Evolutionary conservation across 2,329 filamentous ascomycete genomes (phyloP).

Genomic region (Sphaerulina populicola): DNA sequence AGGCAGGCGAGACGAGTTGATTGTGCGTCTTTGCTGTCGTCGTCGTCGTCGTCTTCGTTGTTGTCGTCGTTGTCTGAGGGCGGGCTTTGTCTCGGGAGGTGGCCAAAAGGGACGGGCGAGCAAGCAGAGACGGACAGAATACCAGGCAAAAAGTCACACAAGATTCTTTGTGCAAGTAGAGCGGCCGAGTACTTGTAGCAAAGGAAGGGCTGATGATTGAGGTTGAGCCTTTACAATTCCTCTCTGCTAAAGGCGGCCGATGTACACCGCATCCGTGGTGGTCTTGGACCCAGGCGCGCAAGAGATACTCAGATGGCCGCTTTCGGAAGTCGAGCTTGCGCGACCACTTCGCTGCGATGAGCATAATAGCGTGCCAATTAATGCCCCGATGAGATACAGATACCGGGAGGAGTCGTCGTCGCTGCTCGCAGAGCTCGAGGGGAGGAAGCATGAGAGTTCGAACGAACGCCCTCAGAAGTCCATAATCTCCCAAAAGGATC

Average conservation of each 20-base stretch:
- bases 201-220: background rate
- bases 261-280: slow-evolving; percentile 30
- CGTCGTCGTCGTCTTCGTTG: slow-evolving; percentile 21
- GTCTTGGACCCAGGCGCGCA: slow-evolving; percentile 27
- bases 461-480: slow-evolving; percentile 20
- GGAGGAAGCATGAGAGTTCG: slow-evolving; percentile 16
- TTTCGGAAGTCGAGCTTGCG: slow-evolving; percentile 28
- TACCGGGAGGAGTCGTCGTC: slow-evolving; percentile 17
- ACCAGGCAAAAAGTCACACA: slow-evolving; percentile 26
- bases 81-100: slow-evolving; percentile 29
- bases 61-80: slow-evolving; percentile 23
- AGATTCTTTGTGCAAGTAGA: slow-evolving; percentile 31
- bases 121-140: slow-evolving; percentile 28
- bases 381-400: slow-evolving; percentile 22
- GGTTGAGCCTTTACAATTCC: background rate
- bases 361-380: slow-evolving; percentile 15
- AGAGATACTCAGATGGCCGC: slow-evolving; percentile 26
- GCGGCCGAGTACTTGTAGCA: slow-evolving; percentile 30
- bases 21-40: slow-evolving; percentile 18
- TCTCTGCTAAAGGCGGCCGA: slow-evolving; percentile 27
- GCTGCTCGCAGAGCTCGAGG: slow-evolving; percentile 19
- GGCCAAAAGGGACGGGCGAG: slow-evolving; percentile 21
- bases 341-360: slow-evolving; percentile 12
- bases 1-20: slow-evolving; percentile 6
- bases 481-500: slow-evolving; percentile 28